Evolutionary conservation across 2,329 filamentous ascomycete species (phyloP).

Genomic region (Hypoxylon sp.): DNA sequence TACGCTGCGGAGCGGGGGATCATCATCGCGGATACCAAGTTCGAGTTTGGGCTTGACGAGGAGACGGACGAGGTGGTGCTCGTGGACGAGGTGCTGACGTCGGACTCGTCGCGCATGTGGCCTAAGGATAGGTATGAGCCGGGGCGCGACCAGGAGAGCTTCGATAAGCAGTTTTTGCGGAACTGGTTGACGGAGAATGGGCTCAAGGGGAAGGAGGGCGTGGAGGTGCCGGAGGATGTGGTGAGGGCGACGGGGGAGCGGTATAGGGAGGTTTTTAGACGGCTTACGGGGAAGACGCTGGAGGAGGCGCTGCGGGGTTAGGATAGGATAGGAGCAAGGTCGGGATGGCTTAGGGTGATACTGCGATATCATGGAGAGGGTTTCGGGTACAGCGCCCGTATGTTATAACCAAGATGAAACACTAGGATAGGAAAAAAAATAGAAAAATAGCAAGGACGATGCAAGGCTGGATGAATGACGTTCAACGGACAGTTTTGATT

Average conservation of each 20-base stretch:
- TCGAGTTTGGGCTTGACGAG: constrained; percentile 69
- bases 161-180: constrained; percentile 88
- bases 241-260: constrained; percentile 77
- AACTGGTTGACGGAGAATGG: constrained; percentile 84
- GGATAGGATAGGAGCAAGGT: background rate
- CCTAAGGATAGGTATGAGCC: constrained; percentile 77
- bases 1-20: constrained; percentile 78
- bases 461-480: background rate
- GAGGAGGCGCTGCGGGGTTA: constrained; percentile 49
- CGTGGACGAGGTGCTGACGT: constrained; percentile 86
- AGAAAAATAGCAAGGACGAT: background rate
- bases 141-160: constrained; percentile 83
- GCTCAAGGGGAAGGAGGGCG: constrained; percentile 80
- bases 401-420: too few species aligned
- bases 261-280: constrained; percentile 82
- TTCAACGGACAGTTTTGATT: constrained; percentile 3
- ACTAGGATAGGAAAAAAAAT: background rate
- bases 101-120: constrained; percentile 91
- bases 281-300: constrained; percentile 70
- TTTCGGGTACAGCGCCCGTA: too few species aligned
- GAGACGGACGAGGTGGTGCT: constrained; percentile 78
- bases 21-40: constrained; percentile 71
- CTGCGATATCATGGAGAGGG: too few species aligned
- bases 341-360: too few species aligned
- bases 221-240: constrained; percentile 80